These are phyloP conservation scores for Fusarium miscanthi DNA, from an alignment of 2,329 filamentous ascomycete genomes.

Conservation along the genomic window DNA sequence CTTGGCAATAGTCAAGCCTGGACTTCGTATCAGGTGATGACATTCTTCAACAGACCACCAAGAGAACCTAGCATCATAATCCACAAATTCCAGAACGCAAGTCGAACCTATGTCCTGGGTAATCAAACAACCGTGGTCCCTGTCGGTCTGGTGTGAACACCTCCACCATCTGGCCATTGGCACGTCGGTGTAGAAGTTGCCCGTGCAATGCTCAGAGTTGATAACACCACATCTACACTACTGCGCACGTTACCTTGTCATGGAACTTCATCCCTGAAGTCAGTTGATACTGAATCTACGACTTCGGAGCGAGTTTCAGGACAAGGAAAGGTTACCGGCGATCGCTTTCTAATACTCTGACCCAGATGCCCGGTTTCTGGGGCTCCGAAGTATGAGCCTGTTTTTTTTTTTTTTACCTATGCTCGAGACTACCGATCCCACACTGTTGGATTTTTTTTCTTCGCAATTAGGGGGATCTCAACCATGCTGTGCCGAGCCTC, in stretches of 20 bases:
- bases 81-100: slow-evolving; percentile 40
- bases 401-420: neutral
- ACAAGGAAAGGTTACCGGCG: slow-evolving; percentile 27
- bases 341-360: slow-evolving; percentile 31
- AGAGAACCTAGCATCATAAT: slow-evolving; percentile 16
- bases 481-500: slow-evolving; percentile 11
- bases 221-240: slow-evolving; percentile 32
- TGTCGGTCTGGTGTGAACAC: slow-evolving; percentile 27
- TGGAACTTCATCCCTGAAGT: slow-evolving; percentile 18
- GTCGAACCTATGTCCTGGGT: slow-evolving; percentile 27
- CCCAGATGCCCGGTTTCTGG: slow-evolving; percentile 37
- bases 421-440: slow-evolving; percentile 25
- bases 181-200: slow-evolving; percentile 8
- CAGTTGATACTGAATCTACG: slow-evolving; percentile 28
- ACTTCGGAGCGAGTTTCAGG: slow-evolving; percentile 40
- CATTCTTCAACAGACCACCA: slow-evolving; percentile 32
- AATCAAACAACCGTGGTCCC: slow-evolving; percentile 22
- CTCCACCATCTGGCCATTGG: slow-evolving; percentile 36
- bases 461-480: slow-evolving; percentile 15
- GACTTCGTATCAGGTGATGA: slow-evolving; percentile 30
- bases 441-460: slow-evolving; percentile 10
- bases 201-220: slow-evolving; percentile 18
- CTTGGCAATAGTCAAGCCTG: slow-evolving; percentile 12
- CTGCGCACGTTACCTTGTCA: slow-evolving; percentile 1
- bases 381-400: slow-evolving; percentile 18